Evolutionary conservation across 129 eudicot genomes (phyloP).

Genomic region (Calendula officinalis): DNA sequence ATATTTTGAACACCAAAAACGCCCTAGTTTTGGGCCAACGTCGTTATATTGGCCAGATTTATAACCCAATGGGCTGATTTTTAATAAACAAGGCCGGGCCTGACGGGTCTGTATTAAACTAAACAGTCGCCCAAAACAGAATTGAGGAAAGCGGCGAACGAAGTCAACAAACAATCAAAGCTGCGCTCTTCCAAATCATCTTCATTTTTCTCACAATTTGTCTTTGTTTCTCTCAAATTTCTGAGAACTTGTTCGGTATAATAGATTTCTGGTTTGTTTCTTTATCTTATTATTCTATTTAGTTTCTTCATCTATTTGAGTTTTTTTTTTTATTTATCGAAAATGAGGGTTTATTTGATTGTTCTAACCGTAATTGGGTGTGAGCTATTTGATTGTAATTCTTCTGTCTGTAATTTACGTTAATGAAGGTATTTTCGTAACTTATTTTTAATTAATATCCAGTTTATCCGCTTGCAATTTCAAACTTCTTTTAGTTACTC

Average conservation of each 20-base stretch:
- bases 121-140: not conserved
- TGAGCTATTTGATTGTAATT: not conserved
- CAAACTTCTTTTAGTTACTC: not conserved
- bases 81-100: not conserved
- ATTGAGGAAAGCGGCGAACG: slow-evolving; percentile 4
- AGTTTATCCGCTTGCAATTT: not conserved
- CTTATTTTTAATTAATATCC: not conserved
- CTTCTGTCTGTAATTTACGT: not conserved
- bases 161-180: not conserved
- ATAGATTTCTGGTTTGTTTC: not conserved
- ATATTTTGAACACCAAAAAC: too few relatives aligned
- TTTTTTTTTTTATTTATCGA: not conserved
- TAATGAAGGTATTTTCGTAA: not conserved
- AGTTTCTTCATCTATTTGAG: not conserved
- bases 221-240: not conserved
- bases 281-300: not conserved
- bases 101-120: not conserved
- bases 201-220: not conserved
- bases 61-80: slow-evolving; percentile 1
- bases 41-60: not conserved
- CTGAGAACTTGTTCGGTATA: not conserved
- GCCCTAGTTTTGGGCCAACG: not conserved
- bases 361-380: not conserved
- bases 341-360: slow-evolving; percentile 4
- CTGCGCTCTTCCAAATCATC: not conserved